These are phyloP conservation scores for Coemansia sp. DNA, from an alignment of 192 early-diverging fungal species.

Conservation along the genomic window DNA sequence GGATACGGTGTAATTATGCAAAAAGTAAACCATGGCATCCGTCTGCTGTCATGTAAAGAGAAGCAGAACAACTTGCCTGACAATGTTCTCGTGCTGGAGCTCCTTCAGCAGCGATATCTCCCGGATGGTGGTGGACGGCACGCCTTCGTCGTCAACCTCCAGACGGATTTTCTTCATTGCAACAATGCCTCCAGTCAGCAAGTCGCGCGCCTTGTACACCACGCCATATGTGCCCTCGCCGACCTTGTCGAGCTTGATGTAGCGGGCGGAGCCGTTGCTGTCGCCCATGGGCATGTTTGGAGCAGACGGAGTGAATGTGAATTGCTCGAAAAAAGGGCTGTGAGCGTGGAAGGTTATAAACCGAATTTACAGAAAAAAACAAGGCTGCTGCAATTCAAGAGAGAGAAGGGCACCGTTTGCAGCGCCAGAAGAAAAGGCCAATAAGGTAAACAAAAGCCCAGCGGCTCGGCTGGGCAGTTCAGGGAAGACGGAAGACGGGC, in stretches of 20 bases:
- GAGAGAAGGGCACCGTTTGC: not conserved
- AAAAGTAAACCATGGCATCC: not conserved
- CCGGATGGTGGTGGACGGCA: conserved; percentile 82
- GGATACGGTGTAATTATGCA: conserved; percentile 1
- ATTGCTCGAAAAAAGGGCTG: not conserved
- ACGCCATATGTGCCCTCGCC: conserved; percentile 86
- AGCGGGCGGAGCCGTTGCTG: conserved; percentile 49
- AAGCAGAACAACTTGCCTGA: conserved; percentile 59
- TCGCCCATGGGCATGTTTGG: conserved; percentile 34
- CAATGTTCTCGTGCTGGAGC: conserved; percentile 81
- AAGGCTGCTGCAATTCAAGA: not conserved
- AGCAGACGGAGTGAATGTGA: not conserved
- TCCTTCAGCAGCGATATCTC: conserved; percentile 89
- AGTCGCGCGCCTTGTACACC: conserved; percentile 73
- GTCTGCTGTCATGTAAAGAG: no score
- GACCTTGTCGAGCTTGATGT: conserved; percentile 75
- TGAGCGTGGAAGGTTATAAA: not conserved
- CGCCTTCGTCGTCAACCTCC: conserved; percentile 68
- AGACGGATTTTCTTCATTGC: conserved; percentile 74
- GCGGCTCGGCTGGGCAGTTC: not conserved
- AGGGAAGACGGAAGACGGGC: not conserved
- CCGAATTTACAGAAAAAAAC: not conserved
- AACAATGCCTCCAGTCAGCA: conserved; percentile 57
- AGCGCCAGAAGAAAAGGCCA: not conserved
- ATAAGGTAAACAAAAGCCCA: not conserved